A percentile compares a stretch with the other conserved stretches of the same genome.
These are phyloP conservation scores for Galerina sulciceps DNA, from an alignment of 768 basidiomycete species.

Conservation along the genomic window DNA sequence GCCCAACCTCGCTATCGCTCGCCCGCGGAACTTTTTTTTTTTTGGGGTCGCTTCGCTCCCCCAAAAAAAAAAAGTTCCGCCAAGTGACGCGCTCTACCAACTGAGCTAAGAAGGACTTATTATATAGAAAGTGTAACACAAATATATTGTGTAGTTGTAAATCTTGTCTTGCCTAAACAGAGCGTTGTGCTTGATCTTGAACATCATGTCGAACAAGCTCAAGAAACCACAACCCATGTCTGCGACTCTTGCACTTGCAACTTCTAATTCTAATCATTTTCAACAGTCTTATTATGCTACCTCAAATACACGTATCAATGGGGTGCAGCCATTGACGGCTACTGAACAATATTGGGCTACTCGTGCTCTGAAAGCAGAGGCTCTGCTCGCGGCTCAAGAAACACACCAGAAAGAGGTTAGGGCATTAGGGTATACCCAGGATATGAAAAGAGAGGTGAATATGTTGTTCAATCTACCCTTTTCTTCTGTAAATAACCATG, in stretches of 20 bases:
- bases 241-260: constrained; percentile 9
- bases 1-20: too few species aligned
- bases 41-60: too few species aligned
- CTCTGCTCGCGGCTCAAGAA: constrained; percentile 52
- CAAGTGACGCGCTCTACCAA: constrained; percentile 51
- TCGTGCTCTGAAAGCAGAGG: constrained; percentile 69
- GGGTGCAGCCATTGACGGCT: constrained; percentile 25
- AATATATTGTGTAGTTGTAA: too few species aligned
- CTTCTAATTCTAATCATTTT: not conserved
- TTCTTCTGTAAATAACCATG: not conserved
- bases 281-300: not conserved
- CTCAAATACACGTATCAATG: not conserved
- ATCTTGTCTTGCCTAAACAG: not conserved
- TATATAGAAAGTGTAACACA: too few species aligned
- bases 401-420: constrained; percentile 55
- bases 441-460: constrained; percentile 52
- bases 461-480: not conserved
- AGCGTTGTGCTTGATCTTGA: not conserved
- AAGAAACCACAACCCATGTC: constrained; percentile 12
- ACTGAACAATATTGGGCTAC: constrained; percentile 70
- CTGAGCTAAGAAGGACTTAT: constrained; percentile 43
- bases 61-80: too few species aligned
- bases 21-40: too few species aligned
- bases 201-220: constrained; percentile 11
- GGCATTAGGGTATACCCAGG: constrained; percentile 42